A percentile compares a stretch with the other conserved stretches of the same genome.
phyloP scores from a whole-genome alignment of 2,329 filamentous ascomycete species.

The Neopestalotiopsis sp. region DNA sequence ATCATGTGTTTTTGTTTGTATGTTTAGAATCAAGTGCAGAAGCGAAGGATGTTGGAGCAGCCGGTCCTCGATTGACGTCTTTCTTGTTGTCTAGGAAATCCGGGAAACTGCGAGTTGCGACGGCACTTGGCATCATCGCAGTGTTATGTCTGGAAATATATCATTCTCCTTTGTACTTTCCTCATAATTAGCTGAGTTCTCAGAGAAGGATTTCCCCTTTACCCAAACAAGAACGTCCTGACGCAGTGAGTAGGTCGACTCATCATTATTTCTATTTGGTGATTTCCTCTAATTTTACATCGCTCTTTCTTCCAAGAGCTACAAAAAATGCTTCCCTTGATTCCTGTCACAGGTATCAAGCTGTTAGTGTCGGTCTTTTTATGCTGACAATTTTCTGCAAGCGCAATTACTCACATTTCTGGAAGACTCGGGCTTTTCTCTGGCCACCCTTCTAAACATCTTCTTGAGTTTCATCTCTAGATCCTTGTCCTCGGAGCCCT shows the following conservation, averaged over 20 bases:
- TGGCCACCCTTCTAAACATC: slow-evolving; percentile 79
- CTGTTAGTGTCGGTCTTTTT: neutral
- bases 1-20: too few species aligned
- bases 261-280: slow-evolving; percentile 9
- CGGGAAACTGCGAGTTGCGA: too few species aligned
- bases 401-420: slow-evolving; percentile 67
- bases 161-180: too few species aligned
- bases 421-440: slow-evolving; percentile 92
- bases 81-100: too few species aligned
- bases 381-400: neutral
- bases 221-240: too few species aligned
- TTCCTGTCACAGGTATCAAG: slow-evolving; percentile 56
- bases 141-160: too few species aligned
- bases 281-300: slow-evolving; percentile 36
- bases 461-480: slow-evolving; percentile 76
- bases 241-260: too few species aligned
- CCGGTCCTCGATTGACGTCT: neutral
- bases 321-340: slow-evolving; percentile 89
- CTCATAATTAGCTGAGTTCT: too few species aligned
- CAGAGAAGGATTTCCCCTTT: too few species aligned
- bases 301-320: slow-evolving; percentile 69
- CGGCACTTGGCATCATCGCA: too few species aligned
- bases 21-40: too few species aligned
- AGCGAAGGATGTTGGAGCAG: neutral
- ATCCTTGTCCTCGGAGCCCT: slow-evolving; percentile 82